Evolutionary conservation across 75 land plant genomes (phyloP).

Genomic region (Cryptomeria japonica): DNA sequence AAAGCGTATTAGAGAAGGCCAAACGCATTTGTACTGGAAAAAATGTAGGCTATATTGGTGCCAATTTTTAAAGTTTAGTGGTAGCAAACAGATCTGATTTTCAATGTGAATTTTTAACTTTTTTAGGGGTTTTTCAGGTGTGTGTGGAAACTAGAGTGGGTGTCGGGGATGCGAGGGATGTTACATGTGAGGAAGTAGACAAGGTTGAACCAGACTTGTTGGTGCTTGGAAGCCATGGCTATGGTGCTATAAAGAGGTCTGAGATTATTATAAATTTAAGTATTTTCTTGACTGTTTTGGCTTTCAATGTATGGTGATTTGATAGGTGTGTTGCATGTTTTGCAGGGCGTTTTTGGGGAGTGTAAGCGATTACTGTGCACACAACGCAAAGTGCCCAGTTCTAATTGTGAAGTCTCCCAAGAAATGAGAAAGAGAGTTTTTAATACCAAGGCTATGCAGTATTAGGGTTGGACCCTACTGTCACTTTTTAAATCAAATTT

Average conservation of each 20-base stretch:
- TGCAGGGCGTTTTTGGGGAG: slow-evolving; percentile 48
- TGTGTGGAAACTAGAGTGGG: slow-evolving; percentile 16
- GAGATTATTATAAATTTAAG: neutral
- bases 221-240: slow-evolving; percentile 22
- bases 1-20: slow-evolving; percentile 57
- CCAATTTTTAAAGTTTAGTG: no score
- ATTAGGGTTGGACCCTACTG: no score
- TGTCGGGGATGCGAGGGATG: slow-evolving; percentile 23
- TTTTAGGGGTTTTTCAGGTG: slow-evolving; percentile 6
- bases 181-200: slow-evolving; percentile 19
- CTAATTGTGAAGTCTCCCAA: slow-evolving; percentile 34
- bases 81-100: neutral
- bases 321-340: neutral
- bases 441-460: no score
- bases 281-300: neutral
- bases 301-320: neutral
- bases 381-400: slow-evolving; percentile 47
- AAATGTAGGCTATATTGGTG: neutral
- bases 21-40: slow-evolving; percentile 29
- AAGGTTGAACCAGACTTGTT: slow-evolving; percentile 8
- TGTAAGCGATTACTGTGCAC: slow-evolving; percentile 41
- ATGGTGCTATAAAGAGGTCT: slow-evolving; percentile 19
- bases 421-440: neutral
- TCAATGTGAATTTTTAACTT: neutral
- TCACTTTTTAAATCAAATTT: no score